A percentile compares a stretch with the other conserved stretches of the same genome.
Evolutionary conservation across 495 filamentous ascomycete species (phyloP).

Genomic region (Pyrenula massariospora): DNA sequence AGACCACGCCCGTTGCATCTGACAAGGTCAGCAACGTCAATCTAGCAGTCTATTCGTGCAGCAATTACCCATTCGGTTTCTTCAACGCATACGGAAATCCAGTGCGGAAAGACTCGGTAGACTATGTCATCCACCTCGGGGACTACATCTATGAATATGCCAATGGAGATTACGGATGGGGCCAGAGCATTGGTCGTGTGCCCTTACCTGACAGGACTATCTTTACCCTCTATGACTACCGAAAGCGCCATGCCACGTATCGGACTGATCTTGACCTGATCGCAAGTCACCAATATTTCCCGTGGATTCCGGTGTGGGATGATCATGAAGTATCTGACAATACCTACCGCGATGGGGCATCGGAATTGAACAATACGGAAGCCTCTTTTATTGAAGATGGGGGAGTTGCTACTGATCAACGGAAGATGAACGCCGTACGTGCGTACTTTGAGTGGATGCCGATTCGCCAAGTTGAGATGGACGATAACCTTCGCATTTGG

Average conservation of each 20-base stretch:
- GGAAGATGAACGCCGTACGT: conserved; percentile 61
- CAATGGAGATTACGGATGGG: conserved; percentile 47
- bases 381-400: conserved; percentile 47
- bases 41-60: conserved; percentile 45
- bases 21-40: conserved; percentile 25
- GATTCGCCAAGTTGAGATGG: conserved; percentile 49
- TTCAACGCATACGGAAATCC: conserved; percentile 59
- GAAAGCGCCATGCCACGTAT: conserved; percentile 49
- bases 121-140: conserved; percentile 54
- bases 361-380: conserved; percentile 48
- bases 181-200: conserved; percentile 35
- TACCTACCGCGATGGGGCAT: conserved; percentile 41
- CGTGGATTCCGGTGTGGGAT: conserved; percentile 66
- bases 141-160: conserved; percentile 62
- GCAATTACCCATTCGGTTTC: conserved; percentile 41
- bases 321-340: conserved; percentile 59
- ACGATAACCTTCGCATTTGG: conserved; percentile 64
- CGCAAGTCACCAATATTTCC: conserved; percentile 41
- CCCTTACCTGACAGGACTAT: conserved; percentile 30
- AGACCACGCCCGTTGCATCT: conserved; percentile 31
- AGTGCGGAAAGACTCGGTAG: conserved; percentile 56
- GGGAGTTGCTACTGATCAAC: conserved; percentile 50
- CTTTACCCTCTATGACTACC: conserved; percentile 46
- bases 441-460: conserved; percentile 55
- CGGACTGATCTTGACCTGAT: conserved; percentile 51